Conservation (phyloP, 768 basidiomycete species). For the Erythrobasidium yunnanense region DNA sequence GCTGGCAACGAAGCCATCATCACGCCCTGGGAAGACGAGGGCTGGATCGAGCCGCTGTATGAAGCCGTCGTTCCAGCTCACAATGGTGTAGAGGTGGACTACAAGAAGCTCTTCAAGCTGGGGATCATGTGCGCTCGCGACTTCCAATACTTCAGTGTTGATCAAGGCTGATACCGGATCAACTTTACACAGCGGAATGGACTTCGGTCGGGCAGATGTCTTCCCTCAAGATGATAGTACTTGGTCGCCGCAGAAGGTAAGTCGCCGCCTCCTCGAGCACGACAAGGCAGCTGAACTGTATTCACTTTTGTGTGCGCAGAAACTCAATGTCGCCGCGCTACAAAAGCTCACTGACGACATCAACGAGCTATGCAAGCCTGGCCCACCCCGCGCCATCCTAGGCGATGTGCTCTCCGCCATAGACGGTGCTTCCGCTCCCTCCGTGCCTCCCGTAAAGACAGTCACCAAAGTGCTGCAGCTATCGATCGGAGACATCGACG, state of each 20-base stretch:
- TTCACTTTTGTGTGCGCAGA: background rate
- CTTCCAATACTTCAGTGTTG: background rate
- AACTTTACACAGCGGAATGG: background rate
- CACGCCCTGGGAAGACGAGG: slow-evolving; percentile 12
- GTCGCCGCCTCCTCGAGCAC: background rate
- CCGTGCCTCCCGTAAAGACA: slow-evolving; percentile 10
- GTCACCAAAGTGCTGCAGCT: slow-evolving; percentile 4
- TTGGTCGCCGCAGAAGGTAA: slow-evolving; percentile 4
- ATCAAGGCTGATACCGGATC: background rate
- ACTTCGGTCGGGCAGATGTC: slow-evolving; percentile 6
- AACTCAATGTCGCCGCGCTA: background rate
- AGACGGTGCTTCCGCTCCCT: slow-evolving; percentile 14
- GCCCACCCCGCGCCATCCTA: background rate
- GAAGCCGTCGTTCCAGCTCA: slow-evolving; percentile 2
- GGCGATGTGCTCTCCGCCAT: background rate
- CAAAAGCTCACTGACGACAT: background rate
- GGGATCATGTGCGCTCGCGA: background rate
- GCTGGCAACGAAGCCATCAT: background rate
- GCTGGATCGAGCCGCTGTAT: slow-evolving; percentile 9
- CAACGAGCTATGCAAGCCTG: background rate
- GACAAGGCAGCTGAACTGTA: background rate
- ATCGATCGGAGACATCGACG: slow-evolving; percentile 10
- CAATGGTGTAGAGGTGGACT: background rate
- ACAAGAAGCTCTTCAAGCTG: slow-evolving; percentile 4
- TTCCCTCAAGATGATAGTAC: background rate